Base-by-base conservation (phyloP, 495 filamentous ascomycete genomes). In the Penicillium canescens region DNA sequence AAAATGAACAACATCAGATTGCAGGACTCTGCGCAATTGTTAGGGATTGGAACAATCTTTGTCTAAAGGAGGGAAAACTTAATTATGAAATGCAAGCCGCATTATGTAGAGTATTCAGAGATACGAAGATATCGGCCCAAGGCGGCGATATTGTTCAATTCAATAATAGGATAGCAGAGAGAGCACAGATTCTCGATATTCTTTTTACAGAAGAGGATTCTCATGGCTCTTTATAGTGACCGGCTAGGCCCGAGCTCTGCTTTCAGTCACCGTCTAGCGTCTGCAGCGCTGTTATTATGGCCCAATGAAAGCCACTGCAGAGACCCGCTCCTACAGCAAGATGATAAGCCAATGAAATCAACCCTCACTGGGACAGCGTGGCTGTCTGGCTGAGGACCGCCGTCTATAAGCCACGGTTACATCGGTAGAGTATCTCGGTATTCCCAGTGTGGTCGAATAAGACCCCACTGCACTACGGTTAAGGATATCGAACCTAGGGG, bases 221-320 rank as follows among this genome's bases (percentile, higher is more conserved):
- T 10, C 7, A 12, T 50, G 46, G 36, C 21, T 39, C 23, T 40
- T 50, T 50, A 50, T 50, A 41, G 18, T 36, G 24, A 12, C 8
- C 24, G 24, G 24, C 38, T 40, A 21, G 38, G 16, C 38, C 38
- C 14, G 9, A n/a, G 16, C 38, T 20, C 16, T 41, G 38, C 38
- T 16, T 26, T 26, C 24, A 26, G 28, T 45, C 28, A 34, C 28
- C 4, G 26, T 44, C 3, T 34, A 45, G 28, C 42, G 42, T 34
- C 42, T 24, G n/a, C 28, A 45, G 41, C 23, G 42, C 33, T 46
- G 33, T 13, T 20, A 36, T 38, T n/a, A n/a, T n/a, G n/a, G n/a
- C n/a, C 46, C 21, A 48, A 48, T 48, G 18, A 48, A 48, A 48
- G 46, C 35, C 46, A 48, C 46, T 38, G 18, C 13, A 48, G 46